phyloP scores from a whole-genome alignment of 202 grass and related monocot species.

The Schoenoplectus triqueter region DNA sequence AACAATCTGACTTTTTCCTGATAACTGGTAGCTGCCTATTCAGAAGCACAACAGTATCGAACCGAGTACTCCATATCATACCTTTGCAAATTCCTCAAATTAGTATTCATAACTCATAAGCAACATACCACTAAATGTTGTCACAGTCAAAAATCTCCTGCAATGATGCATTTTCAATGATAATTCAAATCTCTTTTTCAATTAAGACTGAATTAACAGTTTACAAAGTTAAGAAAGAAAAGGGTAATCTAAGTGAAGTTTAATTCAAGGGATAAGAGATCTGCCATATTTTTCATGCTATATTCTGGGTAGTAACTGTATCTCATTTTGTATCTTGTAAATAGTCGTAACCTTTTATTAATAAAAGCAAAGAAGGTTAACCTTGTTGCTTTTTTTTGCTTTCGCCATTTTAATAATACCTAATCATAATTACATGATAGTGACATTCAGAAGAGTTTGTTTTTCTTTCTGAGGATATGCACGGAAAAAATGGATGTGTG shows the following conservation, averaged over 20 bases:
- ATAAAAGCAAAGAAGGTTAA: background rate
- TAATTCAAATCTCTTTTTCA: background rate
- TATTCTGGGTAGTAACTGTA: background rate
- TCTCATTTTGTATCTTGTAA: background rate
- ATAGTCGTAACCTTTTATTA: background rate
- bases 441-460: slow-evolving; percentile 1
- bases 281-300: background rate
- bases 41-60: background rate
- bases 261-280: background rate
- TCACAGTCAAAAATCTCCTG: background rate
- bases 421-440: background rate
- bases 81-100: no score
- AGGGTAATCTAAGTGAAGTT: background rate
- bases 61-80: no score
- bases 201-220: background rate
- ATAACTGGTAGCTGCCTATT: background rate
- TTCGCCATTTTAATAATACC: background rate
- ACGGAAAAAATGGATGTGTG: background rate
- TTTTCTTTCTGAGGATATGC: background rate
- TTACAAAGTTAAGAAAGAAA: background rate
- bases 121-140: background rate
- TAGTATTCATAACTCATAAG: no score
- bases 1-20: background rate
- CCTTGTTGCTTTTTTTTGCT: background rate
- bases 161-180: background rate